Evolutionary conservation across 2,329 filamentous ascomycete genomes (phyloP).

Genomic region (Cercospora zeae-maydis): DNA sequence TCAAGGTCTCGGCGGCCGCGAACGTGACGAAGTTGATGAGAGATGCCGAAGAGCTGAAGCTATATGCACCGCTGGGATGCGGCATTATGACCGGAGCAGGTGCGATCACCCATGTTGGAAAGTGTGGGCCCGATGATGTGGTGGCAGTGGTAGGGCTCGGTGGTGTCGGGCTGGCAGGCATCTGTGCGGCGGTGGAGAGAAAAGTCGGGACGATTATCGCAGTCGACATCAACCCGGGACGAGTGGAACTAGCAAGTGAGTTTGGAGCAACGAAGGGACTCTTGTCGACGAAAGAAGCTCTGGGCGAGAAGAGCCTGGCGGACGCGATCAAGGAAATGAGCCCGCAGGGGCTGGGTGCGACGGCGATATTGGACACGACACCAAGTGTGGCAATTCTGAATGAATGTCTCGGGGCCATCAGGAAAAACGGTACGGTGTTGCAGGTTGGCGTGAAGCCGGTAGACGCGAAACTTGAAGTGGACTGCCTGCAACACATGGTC

Average conservation of each 20-base stretch:
- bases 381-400: slow-evolving; percentile 41
- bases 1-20: slow-evolving; percentile 32
- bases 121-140: slow-evolving; percentile 27
- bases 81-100: slow-evolving; percentile 46
- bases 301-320: slow-evolving; percentile 8
- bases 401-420: slow-evolving; percentile 41
- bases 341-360: slow-evolving; percentile 37
- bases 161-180: slow-evolving; percentile 42
- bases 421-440: slow-evolving; percentile 46
- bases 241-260: slow-evolving; percentile 43
- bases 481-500: slow-evolving; percentile 44
- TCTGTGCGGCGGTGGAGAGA: slow-evolving; percentile 39
- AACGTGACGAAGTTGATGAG: slow-evolving; percentile 25
- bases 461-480: slow-evolving; percentile 35
- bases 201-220: slow-evolving; percentile 42
- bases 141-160: slow-evolving; percentile 42
- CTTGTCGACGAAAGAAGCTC: slow-evolving; percentile 14
- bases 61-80: slow-evolving; percentile 44
- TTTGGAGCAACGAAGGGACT: slow-evolving; percentile 43
- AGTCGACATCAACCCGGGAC: slow-evolving; percentile 44
- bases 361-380: slow-evolving; percentile 48
- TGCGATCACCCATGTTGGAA: slow-evolving; percentile 40
- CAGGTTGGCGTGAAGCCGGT: slow-evolving; percentile 47
- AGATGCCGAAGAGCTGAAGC: slow-evolving; percentile 29
- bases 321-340: slow-evolving; percentile 21